Base-by-base conservation (phyloP, 805 yeast genomes). In the Priceomyces carsonii region DNA sequence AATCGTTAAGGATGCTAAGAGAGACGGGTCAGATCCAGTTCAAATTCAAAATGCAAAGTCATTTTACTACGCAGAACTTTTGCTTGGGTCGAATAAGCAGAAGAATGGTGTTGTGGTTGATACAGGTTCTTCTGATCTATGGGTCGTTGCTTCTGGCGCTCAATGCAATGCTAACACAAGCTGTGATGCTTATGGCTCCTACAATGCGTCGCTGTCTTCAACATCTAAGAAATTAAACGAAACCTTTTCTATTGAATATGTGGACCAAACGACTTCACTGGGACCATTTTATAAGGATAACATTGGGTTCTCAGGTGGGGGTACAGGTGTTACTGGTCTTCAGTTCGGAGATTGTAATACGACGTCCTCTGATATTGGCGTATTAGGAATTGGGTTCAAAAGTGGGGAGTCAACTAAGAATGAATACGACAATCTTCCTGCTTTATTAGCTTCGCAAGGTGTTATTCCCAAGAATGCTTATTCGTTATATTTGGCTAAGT, bases 381-480 rank as follows among this genome's bases (percentile, higher is more conserved):
- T 34, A n/a, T 29, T 34, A 15, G 38, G 38, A 7, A 34, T 34
- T 18, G 25, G 33, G 4, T 29, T 18, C 18, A 15, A 13, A 5
- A 15, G 10, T 4, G 17, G 38, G 38, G 21, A 31, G 27, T 13
- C 19, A 10, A 31, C 34, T 12, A 15, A 12, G 3, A 23, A 29
- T 6, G 18, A 18, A 6, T 67, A 67, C 42, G 45, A 48, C 34
- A 67, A 65, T 39, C 43, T 65, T 18, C 73, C 73, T 4, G 40
- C 43, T 19, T 48, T 51, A 13, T 52, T 68, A 50, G 57, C 57
- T 38, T 37, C 48, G 3, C 53, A 53, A 33, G 73, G 73, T 5
- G 38, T 44, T 33, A 65, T 63, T 44, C 44, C 60, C 23, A 62
- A 57, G 40, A 44, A 44, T 27, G 63, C 64, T 19, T 67, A 66